Evolutionary conservation across 495 filamentous ascomycete species (phyloP), one percentile per base, ranked within the genome.

Genomic region (Bacidia rubella): DNA sequence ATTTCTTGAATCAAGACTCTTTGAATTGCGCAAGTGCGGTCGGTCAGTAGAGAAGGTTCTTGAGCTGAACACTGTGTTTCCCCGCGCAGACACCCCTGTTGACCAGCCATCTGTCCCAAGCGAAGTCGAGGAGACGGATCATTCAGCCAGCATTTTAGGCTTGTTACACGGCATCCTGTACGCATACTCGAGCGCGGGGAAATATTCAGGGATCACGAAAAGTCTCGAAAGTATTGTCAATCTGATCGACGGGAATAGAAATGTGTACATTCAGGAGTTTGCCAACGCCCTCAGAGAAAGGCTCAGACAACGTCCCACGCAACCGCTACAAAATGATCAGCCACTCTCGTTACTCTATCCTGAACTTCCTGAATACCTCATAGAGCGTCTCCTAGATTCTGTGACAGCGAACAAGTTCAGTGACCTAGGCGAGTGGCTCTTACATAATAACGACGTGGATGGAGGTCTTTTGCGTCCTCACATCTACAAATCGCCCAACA

Each of bases 381-480:
- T 82, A 45, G 77, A 68, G 2, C 58, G 66, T 12, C 55, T 82
- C 23, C 64, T 84, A 29, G 74, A 81, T 52, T 58, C 82, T 12
- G 62, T 69, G n/a, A 74, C 72, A 0, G 62, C 67, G 4, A 61
- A 68, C 17, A 68, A 68, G 51, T 60, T 69, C 0, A 74, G 63
- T 55, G 62, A 70, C 5, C 68, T 82, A 42, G 80, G 75, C 15
- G 63, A 70, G 17, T 80, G 73, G 73, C 63, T 84, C 7, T 62
- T 84, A 0, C 71, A 71, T 54, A 72, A 71, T 10, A 54, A 71
- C 26, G 77, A 78, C 47, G 51, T 78, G 2, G 79, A 83, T 59
- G 79, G 77, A 3, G 77, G 77, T 23, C 23, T 74, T 0, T 75
- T 84, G n/a, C 62, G 69, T 40, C 51, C 54, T 4, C 55, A 54